phyloP scores from a whole-genome alignment of 176 grass and related monocot species.

The Zoysia pacifica region DNA sequence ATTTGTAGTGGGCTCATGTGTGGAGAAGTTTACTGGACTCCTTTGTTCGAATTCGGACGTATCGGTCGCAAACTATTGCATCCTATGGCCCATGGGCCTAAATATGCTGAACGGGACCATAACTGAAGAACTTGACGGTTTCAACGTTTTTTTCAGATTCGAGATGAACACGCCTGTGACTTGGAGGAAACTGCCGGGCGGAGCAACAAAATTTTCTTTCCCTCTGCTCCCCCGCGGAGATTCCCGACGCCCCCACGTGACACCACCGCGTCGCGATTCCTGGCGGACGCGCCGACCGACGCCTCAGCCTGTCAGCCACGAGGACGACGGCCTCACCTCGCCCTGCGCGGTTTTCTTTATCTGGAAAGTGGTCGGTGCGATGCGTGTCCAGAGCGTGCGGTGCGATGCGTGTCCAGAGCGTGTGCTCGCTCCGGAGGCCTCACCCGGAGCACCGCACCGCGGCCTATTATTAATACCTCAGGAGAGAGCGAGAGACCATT shows the following conservation, averaged over 20 bases:
- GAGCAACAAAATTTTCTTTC: not conserved
- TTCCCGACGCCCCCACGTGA: slow-evolving; percentile 13
- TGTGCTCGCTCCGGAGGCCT: not conserved
- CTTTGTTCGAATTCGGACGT: too few species aligned
- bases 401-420: slow-evolving; percentile 33
- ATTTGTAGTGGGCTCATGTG: too few species aligned
- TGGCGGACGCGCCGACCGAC: slow-evolving; percentile 21
- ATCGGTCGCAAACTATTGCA: too few species aligned
- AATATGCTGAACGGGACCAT: too few species aligned
- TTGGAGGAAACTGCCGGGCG: not conserved
- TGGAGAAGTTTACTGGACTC: too few species aligned
- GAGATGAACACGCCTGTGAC: not conserved
- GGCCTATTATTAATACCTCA: slow-evolving; percentile 33
- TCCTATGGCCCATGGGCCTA: too few species aligned
- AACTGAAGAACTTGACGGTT: too few species aligned
- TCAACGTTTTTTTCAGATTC: too few species aligned
- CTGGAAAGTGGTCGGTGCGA: slow-evolving; percentile 17
- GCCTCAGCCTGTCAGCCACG: not conserved
- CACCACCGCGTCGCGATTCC: not conserved
- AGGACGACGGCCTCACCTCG: not conserved
- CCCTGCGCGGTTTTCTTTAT: slow-evolving; percentile 32
- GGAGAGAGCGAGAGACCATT: not conserved
- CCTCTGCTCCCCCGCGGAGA: not conserved
- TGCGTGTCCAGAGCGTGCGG: not conserved
- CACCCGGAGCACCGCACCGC: not conserved